phyloP scores from a whole-genome alignment of 805 yeast species.

The Nakazawaea wyomingensis region DNA sequence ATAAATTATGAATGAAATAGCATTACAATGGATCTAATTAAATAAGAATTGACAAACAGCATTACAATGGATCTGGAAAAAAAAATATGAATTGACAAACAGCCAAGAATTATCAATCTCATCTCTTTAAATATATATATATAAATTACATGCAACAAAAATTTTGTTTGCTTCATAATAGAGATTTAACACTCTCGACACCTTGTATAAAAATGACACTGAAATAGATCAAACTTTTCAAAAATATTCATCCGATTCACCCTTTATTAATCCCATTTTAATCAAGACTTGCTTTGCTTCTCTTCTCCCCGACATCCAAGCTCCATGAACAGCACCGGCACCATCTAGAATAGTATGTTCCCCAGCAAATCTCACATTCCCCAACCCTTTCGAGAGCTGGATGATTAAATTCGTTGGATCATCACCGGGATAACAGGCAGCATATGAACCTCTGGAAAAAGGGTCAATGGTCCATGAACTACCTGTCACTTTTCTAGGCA shows the following conservation, averaged over 20 bases:
- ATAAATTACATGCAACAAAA: neutral
- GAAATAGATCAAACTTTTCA: too few relatives aligned
- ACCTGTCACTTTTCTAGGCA: slow-evolving; percentile 38
- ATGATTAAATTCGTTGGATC: slow-evolving; percentile 60
- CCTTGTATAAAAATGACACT: too few relatives aligned
- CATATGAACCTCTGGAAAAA: slow-evolving; percentile 75
- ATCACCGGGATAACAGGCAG: slow-evolving; percentile 64
- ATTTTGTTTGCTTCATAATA: neutral
- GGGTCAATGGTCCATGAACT: slow-evolving; percentile 82
- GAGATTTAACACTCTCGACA: too few relatives aligned
- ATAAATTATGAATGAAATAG: too few relatives aligned
- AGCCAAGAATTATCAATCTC: too few relatives aligned
- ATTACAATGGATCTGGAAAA: too few relatives aligned
- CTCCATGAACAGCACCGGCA: slow-evolving; percentile 91
- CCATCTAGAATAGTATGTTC: slow-evolving; percentile 86
- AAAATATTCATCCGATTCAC: slow-evolving; percentile 6
- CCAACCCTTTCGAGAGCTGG: slow-evolving; percentile 57
- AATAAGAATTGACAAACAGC: too few relatives aligned
- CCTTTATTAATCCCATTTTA: slow-evolving; percentile 9
- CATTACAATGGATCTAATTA: too few relatives aligned
- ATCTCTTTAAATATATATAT: neutral
- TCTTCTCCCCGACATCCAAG: slow-evolving; percentile 63
- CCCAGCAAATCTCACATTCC: slow-evolving; percentile 76
- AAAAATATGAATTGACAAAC: too few relatives aligned
- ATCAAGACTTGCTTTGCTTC: slow-evolving; percentile 10